phyloP scores from a whole-genome alignment of 2,329 filamentous ascomycete genomes.

The Penicillium psychrosexuale region DNA sequence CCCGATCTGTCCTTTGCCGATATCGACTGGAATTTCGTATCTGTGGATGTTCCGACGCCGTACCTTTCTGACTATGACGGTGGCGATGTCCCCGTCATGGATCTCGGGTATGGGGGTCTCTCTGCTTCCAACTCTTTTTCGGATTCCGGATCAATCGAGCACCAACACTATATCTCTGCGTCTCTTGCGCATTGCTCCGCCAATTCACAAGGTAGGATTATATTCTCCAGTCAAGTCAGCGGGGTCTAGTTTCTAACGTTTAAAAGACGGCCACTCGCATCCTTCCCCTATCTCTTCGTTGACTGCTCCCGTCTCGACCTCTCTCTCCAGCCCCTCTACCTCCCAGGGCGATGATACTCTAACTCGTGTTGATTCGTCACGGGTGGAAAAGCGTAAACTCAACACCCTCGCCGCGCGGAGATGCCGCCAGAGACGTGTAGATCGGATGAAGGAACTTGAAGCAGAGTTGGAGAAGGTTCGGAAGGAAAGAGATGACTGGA shows the following conservation, averaged over 20 bases:
- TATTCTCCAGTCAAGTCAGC: background rate
- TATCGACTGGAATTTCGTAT: conserved; percentile 23
- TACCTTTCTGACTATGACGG: conserved; percentile 12
- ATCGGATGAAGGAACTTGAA: conserved; percentile 33
- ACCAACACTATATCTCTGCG: conserved; percentile 4
- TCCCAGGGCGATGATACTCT: conserved; percentile 17
- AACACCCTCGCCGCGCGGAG: conserved; percentile 38
- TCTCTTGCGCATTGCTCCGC: conserved; percentile 15
- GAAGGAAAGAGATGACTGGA: conserved; percentile 36
- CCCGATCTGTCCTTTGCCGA: conserved; percentile 18
- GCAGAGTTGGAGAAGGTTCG: conserved; percentile 32
- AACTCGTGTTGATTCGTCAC: conserved; percentile 19
- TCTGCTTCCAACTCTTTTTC: conserved; percentile 21
- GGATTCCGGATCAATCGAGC: conserved; percentile 20
- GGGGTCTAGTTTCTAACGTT: conserved; percentile 4
- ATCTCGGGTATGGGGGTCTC: conserved; percentile 13
- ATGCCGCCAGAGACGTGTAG: conserved; percentile 36
- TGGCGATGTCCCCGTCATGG: conserved; percentile 11
- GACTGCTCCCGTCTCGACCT: conserved; percentile 14
- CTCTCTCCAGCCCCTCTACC: conserved; percentile 18
- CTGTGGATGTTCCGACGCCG: conserved; percentile 6
- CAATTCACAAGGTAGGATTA: conserved; percentile 20
- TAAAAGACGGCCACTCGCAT: conserved; percentile 18
- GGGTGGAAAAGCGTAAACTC: conserved; percentile 34
- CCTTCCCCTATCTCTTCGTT: conserved; percentile 20